phyloP scores from a whole-genome alignment of 73 alveolate genomes.

The Blepharisma japonicum region DNA sequence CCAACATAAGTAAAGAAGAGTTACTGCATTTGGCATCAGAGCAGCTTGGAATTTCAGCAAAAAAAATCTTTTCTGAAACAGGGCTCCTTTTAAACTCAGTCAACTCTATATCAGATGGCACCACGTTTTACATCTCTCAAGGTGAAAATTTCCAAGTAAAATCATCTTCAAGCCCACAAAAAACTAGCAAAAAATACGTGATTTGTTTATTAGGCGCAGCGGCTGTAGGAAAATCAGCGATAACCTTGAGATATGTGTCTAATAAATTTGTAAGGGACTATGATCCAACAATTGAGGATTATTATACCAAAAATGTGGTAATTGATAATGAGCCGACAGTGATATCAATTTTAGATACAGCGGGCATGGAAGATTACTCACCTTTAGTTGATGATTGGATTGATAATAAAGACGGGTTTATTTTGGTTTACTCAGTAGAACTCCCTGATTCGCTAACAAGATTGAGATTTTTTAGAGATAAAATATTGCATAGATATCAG shows the following conservation, averaged over 20 bases:
- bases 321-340: neutral
- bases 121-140: neutral
- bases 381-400: conserved; percentile 50
- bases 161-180: neutral
- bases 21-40: neutral
- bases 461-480: neutral
- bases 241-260: conserved; percentile 37
- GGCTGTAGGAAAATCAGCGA: conserved; percentile 49
- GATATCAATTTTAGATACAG: neutral
- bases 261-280: conserved; percentile 45
- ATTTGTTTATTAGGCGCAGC: conserved; percentile 40
- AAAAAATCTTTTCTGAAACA: neutral
- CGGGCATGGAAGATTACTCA: conserved; percentile 37
- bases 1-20: neutral
- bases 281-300: conserved; percentile 21
- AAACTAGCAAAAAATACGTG: neutral
- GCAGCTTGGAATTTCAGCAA: neutral
- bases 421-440: conserved; percentile 34
- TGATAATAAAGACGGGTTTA: conserved; percentile 41
- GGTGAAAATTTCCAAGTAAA: conserved; percentile 2
- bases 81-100: neutral
- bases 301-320: neutral
- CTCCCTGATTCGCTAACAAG: neutral
- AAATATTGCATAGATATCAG: conserved; percentile 7
- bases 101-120: neutral